phyloP scores from a whole-genome alignment of 163 green algal genomes.

The Volvox carteri region DNA sequence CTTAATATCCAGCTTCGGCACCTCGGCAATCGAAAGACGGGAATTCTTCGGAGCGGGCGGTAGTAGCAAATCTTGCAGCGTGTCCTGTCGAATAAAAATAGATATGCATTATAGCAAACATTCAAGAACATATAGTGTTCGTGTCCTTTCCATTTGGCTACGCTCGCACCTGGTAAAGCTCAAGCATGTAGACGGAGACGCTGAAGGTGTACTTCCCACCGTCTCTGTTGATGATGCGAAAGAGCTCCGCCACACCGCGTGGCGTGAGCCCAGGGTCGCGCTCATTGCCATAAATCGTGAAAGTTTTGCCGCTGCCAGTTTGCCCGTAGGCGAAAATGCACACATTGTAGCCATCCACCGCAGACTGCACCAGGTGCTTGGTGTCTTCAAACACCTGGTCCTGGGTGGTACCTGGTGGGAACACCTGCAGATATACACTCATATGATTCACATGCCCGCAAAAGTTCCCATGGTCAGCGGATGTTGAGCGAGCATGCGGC shows the following conservation, averaged over 20 bases:
- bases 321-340: constrained; percentile 98
- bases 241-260: constrained; percentile 91
- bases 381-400: constrained; percentile 97
- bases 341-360: constrained; percentile 98
- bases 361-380: constrained; percentile 95
- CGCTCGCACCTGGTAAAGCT: constrained; percentile 95
- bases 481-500: too few species aligned
- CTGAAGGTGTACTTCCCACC: constrained; percentile 72
- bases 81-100: constrained; percentile 86
- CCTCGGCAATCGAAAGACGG: constrained; percentile 33
- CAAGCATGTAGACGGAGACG: constrained; percentile 94
- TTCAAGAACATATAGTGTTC: too few species aligned
- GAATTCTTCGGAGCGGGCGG: constrained; percentile 55
- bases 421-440: constrained; percentile 72
- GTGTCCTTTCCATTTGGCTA: too few species aligned
- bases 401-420: constrained; percentile 74
- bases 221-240: constrained; percentile 83
- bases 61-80: constrained; percentile 91
- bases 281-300: constrained; percentile 90
- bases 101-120: too few species aligned
- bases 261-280: constrained; percentile 88
- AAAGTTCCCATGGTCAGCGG: too few species aligned
- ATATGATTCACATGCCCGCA: too few species aligned
- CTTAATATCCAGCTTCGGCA: constrained; percentile 98
- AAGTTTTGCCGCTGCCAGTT: constrained; percentile 91